Conservation (phyloP, 805 yeast species). For the Sugiyamaella valdiviana region DNA sequence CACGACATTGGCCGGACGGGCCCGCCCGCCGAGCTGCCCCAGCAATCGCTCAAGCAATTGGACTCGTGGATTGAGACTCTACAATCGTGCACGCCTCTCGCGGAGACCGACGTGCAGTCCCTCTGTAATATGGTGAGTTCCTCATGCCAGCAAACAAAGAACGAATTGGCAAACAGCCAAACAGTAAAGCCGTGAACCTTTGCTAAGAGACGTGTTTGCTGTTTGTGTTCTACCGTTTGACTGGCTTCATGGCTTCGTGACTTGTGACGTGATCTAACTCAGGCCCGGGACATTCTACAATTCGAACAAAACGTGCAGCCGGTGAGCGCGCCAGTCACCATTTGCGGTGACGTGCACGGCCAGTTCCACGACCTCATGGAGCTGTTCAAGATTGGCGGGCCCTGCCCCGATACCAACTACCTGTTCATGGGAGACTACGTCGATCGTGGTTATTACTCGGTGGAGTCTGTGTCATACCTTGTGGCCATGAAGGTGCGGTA, state of each 20-base stretch:
- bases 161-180: slow-evolving; percentile 44
- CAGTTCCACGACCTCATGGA: slow-evolving; percentile 96
- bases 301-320: slow-evolving; percentile 94
- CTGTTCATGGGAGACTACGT: slow-evolving; percentile 87
- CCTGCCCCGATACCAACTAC: slow-evolving; percentile 89
- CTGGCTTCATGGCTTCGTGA: too few species aligned
- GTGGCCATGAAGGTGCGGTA: slow-evolving; percentile 93
- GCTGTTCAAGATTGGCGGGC: slow-evolving; percentile 90
- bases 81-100: slow-evolving; percentile 32
- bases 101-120: slow-evolving; percentile 72
- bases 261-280: too few species aligned
- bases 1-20: slow-evolving; percentile 11
- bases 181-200: slow-evolving; percentile 28
- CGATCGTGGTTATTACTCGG: slow-evolving; percentile 83
- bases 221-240: too few species aligned
- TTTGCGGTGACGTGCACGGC: slow-evolving; percentile 96
- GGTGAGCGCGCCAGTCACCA: slow-evolving; percentile 89
- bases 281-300: slow-evolving; percentile 60
- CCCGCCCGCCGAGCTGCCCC: not conserved
- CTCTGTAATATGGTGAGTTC: slow-evolving; percentile 69
- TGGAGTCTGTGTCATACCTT: slow-evolving; percentile 84
- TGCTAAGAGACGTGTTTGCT: too few species aligned
- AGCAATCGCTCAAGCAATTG: slow-evolving; percentile 54
- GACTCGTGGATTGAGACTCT: slow-evolving; percentile 88
- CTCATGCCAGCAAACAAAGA: slow-evolving; percentile 31